These are phyloP conservation scores for Endothia cerciana DNA, from an alignment of 2,329 filamentous ascomycete species.

Conservation along the genomic window DNA sequence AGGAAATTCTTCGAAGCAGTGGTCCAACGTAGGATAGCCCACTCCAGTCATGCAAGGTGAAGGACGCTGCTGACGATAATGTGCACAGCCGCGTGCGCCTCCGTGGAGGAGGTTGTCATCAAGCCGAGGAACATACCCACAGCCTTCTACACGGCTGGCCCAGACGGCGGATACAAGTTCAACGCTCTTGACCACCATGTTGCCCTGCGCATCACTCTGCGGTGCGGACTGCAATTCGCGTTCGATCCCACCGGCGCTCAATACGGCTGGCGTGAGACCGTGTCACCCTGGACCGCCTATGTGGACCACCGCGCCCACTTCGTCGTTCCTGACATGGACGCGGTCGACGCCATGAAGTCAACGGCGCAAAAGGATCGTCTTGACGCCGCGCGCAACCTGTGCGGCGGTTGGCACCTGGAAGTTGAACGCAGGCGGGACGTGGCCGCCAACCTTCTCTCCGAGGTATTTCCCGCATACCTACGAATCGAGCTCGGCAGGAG, in stretches of 20 bases:
- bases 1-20: too few relatives aligned
- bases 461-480: too few relatives aligned
- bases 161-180: neutral
- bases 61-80: neutral
- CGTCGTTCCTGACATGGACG: neutral
- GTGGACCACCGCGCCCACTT: constrained; percentile 5
- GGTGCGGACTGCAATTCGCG: neutral
- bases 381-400: too few relatives aligned
- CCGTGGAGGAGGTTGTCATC: neutral
- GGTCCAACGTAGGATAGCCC: too few relatives aligned
- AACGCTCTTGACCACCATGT: neutral
- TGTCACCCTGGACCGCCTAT: neutral
- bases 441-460: too few relatives aligned
- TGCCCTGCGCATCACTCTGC: neutral
- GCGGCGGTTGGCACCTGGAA: too few relatives aligned
- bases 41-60: too few relatives aligned
- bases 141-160: neutral
- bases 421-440: too few relatives aligned
- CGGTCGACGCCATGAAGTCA: too few relatives aligned
- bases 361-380: too few relatives aligned
- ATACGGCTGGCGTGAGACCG: neutral
- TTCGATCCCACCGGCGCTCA: neutral
- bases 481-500: too few relatives aligned
- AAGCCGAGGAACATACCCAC: neutral
- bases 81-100: neutral